Percentiles rank a stretch among this genome's conserved stretches.
Evolutionary conservation across 2,329 filamentous ascomycete genomes (phyloP).

Genomic region (Penicillium sp.): DNA sequence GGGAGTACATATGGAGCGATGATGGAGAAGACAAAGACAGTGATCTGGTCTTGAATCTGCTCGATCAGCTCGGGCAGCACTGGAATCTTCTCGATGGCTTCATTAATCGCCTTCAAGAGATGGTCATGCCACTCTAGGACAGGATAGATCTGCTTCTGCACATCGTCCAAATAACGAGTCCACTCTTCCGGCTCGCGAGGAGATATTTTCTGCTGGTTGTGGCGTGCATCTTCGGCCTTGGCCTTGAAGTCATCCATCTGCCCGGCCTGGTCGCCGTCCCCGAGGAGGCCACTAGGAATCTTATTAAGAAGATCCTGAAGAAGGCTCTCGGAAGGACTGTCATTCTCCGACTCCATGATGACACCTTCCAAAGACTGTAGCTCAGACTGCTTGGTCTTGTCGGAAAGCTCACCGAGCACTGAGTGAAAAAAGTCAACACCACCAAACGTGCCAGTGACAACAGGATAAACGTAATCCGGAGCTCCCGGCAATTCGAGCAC

Average conservation of each 20-base stretch:
- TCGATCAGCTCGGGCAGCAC: constrained; percentile 81
- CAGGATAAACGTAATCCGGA: constrained; percentile 67
- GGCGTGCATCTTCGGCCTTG: constrained; percentile 71
- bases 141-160: constrained; percentile 79
- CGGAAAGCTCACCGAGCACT: constrained; percentile 73
- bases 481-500: constrained; percentile 67
- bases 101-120: constrained; percentile 73
- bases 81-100: constrained; percentile 80
- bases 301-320: constrained; percentile 77
- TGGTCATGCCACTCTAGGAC: constrained; percentile 90
- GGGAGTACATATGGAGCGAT: constrained; percentile 85
- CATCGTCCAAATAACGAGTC: constrained; percentile 69
- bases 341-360: constrained; percentile 61
- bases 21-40: constrained; percentile 85
- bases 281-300: constrained; percentile 77
- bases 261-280: constrained; percentile 64
- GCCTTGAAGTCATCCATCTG: constrained; percentile 77
- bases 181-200: constrained; percentile 82
- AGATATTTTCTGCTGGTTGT: constrained; percentile 70
- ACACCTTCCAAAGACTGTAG: constrained; percentile 85
- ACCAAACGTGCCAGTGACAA: constrained; percentile 89
- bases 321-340: constrained; percentile 66
- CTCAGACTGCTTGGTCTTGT: constrained; percentile 89
- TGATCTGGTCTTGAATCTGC: constrained; percentile 82
- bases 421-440: constrained; percentile 93